Evolutionary conservation across 169 alveolate species (phyloP).

Genomic region (Plasmodium falciparum): DNA sequence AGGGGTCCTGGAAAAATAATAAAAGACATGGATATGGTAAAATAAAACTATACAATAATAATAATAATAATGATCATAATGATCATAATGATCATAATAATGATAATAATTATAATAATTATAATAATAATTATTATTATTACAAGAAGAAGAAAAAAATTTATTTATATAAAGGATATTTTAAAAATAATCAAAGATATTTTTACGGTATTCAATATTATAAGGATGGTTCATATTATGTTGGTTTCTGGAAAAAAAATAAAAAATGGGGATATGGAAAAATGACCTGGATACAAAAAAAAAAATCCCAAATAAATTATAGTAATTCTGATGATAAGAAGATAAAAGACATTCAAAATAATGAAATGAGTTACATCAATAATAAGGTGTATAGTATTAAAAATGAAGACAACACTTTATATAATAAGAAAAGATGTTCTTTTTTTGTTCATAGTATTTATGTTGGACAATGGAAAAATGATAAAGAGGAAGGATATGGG

Average conservation of each 20-base stretch:
- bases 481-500: conserved; percentile 28
- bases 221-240: conserved; percentile 13
- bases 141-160: neutral
- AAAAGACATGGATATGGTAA: conserved; percentile 51
- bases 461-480: conserved; percentile 53
- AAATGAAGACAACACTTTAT: neutral
- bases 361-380: neutral
- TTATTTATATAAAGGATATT: conserved; percentile 34
- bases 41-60: neutral
- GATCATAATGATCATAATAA: too few species aligned
- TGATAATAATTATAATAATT: too few species aligned
- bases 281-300: conserved; percentile 18
- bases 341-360: neutral
- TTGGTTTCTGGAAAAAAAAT: conserved; percentile 47
- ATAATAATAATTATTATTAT: too few species aligned
- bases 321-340: neutral
- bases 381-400: neutral
- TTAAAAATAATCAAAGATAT: conserved; percentile 28
- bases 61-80: neutral
- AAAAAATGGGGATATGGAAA: conserved; percentile 45
- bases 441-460: conserved; percentile 3
- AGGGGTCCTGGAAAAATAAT: conserved; percentile 33
- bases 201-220: conserved; percentile 55
- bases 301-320: too few species aligned
- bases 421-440: neutral